These are phyloP conservation scores for Moricandia arvensis DNA, from an alignment of 345 rosid genomes.

Conservation along the genomic window DNA sequence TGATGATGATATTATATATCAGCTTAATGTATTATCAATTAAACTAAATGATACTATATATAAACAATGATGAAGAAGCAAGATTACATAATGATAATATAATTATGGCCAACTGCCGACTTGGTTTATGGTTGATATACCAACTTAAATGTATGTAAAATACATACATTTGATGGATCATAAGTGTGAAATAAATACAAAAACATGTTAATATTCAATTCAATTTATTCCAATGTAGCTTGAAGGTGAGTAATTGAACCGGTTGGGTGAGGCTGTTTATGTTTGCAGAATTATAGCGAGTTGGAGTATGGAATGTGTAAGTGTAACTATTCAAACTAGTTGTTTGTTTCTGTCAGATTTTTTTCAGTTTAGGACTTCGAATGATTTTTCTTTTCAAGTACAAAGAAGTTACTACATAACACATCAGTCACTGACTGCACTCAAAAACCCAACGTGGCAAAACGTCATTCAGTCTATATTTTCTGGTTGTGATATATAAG, in stretches of 20 bases:
- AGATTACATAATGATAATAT: neutral
- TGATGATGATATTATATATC: neutral
- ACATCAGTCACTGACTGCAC: constrained; percentile 17
- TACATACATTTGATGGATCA: neutral
- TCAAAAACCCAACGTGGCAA: constrained; percentile 2
- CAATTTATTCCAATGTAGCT: neutral
- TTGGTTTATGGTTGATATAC: neutral
- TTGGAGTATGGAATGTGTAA: constrained; percentile 1
- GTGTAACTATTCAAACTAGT: constrained; percentile 10
- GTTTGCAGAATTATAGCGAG: neutral
- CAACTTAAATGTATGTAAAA: neutral
- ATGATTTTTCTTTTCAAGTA: neutral
- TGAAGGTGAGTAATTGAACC: neutral
- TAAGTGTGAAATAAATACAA: neutral
- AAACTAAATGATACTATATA: neutral
- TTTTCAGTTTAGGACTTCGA: constrained; percentile 3
- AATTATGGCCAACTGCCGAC: neutral
- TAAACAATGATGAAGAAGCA: neutral
- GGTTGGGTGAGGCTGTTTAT: neutral
- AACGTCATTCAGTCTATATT: neutral
- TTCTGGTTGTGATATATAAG: constrained; percentile 8
- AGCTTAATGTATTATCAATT: neutral
- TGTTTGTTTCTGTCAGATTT: neutral
- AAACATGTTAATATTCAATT: neutral
- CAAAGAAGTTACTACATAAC: constrained; percentile 16